Percentiles rank a stretch among this genome's conserved stretches.
Evolutionary conservation across 345 rosid species (phyloP).

Genomic region (Turritis glabra): DNA sequence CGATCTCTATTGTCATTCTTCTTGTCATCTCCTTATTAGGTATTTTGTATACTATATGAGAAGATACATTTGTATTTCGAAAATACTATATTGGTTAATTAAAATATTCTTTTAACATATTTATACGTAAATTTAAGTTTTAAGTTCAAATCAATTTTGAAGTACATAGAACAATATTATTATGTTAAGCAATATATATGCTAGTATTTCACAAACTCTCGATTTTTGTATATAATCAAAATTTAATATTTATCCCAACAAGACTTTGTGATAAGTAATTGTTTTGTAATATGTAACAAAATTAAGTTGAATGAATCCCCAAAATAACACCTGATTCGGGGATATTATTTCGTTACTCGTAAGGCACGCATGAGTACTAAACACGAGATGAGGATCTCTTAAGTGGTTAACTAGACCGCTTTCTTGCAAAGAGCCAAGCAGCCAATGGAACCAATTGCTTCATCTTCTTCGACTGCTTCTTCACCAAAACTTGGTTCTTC

Average conservation of each 20-base stretch:
- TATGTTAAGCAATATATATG: no score
- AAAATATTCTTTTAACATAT: no score
- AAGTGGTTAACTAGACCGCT: conserved; percentile 32
- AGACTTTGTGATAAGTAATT: background rate
- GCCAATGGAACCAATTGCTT: conserved; percentile 53
- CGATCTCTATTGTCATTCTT: no score
- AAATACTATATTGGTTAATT: no score
- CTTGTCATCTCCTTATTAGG: no score
- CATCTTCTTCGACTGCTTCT: conserved; percentile 43
- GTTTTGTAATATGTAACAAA: background rate
- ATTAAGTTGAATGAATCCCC: background rate
- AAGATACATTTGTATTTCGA: no score
- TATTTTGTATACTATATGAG: no score
- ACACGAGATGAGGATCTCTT: background rate
- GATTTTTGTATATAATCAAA: background rate
- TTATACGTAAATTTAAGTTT: no score
- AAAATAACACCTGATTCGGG: background rate
- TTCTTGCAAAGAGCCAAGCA: conserved; percentile 62
- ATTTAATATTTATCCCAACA: background rate
- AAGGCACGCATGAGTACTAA: conserved; percentile 10
- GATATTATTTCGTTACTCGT: background rate
- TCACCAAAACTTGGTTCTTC: conserved; percentile 38
- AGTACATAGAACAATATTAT: no score
- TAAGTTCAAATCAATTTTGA: no score
- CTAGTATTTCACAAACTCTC: background rate